Evolutionary conservation across 106 monocot genomes (phyloP).

Genomic region (Dendrobium officinale): DNA sequence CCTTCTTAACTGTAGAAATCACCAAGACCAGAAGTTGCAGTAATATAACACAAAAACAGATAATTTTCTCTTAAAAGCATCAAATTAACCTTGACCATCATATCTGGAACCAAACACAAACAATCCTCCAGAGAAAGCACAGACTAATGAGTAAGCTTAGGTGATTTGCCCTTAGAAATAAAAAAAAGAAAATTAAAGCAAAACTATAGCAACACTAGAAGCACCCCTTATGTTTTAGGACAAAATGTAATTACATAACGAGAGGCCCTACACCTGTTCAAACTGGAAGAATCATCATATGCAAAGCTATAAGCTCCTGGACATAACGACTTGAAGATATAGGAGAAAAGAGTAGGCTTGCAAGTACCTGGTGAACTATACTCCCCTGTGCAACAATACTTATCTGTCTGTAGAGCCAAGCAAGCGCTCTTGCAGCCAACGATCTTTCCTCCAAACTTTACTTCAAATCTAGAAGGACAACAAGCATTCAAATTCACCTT

Average conservation of each 20-base stretch:
- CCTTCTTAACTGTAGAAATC: too few relatives aligned
- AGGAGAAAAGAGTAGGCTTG: slow-evolving; percentile 48
- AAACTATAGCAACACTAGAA: too few relatives aligned
- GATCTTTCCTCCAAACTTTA: slow-evolving; percentile 29
- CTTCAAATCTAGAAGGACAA: slow-evolving; percentile 55
- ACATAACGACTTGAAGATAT: slow-evolving; percentile 55
- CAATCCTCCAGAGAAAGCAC: too few relatives aligned
- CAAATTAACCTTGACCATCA: too few relatives aligned
- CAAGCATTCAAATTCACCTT: slow-evolving; percentile 56
- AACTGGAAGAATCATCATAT: slow-evolving; percentile 49
- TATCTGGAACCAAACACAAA: too few relatives aligned
- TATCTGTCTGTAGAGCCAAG: slow-evolving; percentile 36
- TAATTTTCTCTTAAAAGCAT: too few relatives aligned
- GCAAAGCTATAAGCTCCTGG: slow-evolving; percentile 54
- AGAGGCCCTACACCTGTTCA: slow-evolving; percentile 42
- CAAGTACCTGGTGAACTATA: slow-evolving; percentile 32
- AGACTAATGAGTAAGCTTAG: too few relatives aligned
- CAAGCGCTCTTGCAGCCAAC: slow-evolving; percentile 64
- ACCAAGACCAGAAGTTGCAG: too few relatives aligned
- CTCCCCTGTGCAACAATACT: slow-evolving; percentile 48
- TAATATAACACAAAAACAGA: too few relatives aligned
- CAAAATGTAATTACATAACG: slow-evolving; percentile 78
- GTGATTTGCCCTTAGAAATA: too few relatives aligned
- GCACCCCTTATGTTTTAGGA: slow-evolving; percentile 20
- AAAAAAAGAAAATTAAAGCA: too few relatives aligned